A percentile compares a stretch with the other conserved stretches of the same genome.
Evolutionary conservation across 805 yeast genomes (phyloP).

Genomic region (Yarrowia hollandica): DNA sequence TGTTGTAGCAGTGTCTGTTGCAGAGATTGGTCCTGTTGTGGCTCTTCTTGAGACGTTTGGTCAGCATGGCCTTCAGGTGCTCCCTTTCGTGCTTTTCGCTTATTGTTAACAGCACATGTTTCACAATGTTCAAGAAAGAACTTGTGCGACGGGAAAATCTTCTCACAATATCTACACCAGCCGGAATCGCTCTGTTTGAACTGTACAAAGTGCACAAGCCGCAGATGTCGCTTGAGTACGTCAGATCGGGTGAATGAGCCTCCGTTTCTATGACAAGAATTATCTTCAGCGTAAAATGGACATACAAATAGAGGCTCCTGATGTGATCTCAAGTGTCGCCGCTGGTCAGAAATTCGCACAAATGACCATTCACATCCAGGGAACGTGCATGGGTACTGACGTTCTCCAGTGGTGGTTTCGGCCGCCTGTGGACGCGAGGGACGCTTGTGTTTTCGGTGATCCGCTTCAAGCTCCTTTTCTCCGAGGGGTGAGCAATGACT

Average conservation of each 20-base stretch:
- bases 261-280: constrained; percentile 72
- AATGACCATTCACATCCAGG: constrained; percentile 67
- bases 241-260: constrained; percentile 75
- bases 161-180: constrained; percentile 65
- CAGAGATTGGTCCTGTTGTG: not conserved
- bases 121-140: constrained; percentile 64
- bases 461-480: constrained; percentile 20
- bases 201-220: constrained; percentile 64
- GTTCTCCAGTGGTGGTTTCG: constrained; percentile 32
- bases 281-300: constrained; percentile 69
- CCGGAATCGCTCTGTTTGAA: constrained; percentile 57
- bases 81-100: constrained; percentile 6
- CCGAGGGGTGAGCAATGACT: constrained; percentile 22
- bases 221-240: constrained; percentile 70
- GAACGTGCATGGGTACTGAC: constrained; percentile 43
- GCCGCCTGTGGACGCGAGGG: constrained; percentile 12
- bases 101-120: constrained; percentile 51
- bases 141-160: constrained; percentile 55
- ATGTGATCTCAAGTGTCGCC: constrained; percentile 68
- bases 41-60: not conserved
- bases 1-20: not conserved
- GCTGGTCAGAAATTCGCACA: constrained; percentile 64
- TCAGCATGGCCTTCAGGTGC: not conserved
- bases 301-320: constrained; percentile 65
- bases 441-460: constrained; percentile 19